Base-by-base conservation (phyloP, 225 moss, liverwort and hornwort genomes). In the Sphagnum tenellum region DNA sequence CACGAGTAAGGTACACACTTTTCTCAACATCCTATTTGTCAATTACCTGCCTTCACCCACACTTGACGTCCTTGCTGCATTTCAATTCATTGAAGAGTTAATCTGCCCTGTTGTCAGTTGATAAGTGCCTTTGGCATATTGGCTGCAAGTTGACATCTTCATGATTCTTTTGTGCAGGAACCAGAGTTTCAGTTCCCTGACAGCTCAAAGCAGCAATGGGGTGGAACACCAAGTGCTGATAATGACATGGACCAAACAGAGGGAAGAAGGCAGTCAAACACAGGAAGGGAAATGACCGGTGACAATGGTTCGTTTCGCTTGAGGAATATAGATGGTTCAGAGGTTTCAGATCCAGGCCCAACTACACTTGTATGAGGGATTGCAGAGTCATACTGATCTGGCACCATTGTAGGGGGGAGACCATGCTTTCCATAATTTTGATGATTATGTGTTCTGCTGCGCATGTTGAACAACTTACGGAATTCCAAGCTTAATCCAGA, bases 271-370 rank as follows among this genome's bases (percentile, higher is more conserved):
- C 68, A 71, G 59, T 72, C 58, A 78, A 57, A 67, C 61, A 75
- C 13, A 72, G 52, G 84, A 71, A 81, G 73, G 71, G 57, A 80
- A 49, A 29, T 75, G 1, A 56, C 55, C 55, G 48, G 73, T 61
- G 64, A 64, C n/a, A 84, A 84, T 66, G 84, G 75, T 48, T 78
- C 81, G 59, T 71, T 78, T 64, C 81, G 73, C n/a, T 4, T 78
- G 65, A 73, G 84, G 51, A 78, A 71, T 45, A 84, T 81, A 64
- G 84, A 84, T 71, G 84, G 81, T 55, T 84, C 81, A 46, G 84
- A 80, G 75, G 67, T 72, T 57, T 73, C 75, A 50, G 80, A 77
- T 29, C 46, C 77, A 78, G 56, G 66, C 80, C 55, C 57, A 77
- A 64, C 71, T 69, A 67, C 59, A 52, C 47, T 67, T 61, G 13